Evolutionary conservation across 805 yeast genomes (phyloP), one percentile per base, ranked within the genome.

Genomic region (Saccharomycopsis schoenii): DNA sequence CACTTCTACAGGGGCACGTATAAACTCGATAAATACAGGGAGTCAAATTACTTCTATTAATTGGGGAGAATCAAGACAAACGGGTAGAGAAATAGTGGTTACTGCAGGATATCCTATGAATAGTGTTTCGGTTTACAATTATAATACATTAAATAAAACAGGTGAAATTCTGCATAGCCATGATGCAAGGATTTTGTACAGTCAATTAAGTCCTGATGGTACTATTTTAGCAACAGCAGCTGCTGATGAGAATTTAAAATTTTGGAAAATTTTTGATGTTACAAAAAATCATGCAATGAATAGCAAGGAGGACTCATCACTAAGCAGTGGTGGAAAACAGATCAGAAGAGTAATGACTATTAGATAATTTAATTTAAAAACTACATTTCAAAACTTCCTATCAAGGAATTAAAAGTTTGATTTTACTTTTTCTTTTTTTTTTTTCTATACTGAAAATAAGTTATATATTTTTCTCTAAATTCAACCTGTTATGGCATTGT

Each of bases 31-130:
- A 24, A 94, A 91, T 66, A 88, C 97, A 0, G 97, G 93, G 5
- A 86, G 97, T 0, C 99, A 94, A 72, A 94, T 94, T 4, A 86
- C 96, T n/a, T 88, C 97, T 15, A 77, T 94, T 63, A 84, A 85
- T 67, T 94, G 99, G 99, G 96, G 96, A 0, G 84, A 83, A 65
- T 80, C 88, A 3, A 74, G 80, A 56, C 86, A 87, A 0, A 82
- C 83, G n/a, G 88, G 88, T 0, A 74, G 64, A 68, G 99, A 94
- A 73, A 83, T 94, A 56, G 96, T 88, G 0, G 93, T 97, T 9
- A 87, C 97, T 5, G 97, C 94, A 69, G 99, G 98, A 1, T 88
- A 82, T 71, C 98, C 99, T 15, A 83, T 86, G 60, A 93, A 94
- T 69, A 83, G 88, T 65, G 83, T 94, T 37, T 80, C 90, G 11